Conservation (phyloP, 2,329 filamentous ascomycete species). For the Fusarium beomiforme region DNA sequence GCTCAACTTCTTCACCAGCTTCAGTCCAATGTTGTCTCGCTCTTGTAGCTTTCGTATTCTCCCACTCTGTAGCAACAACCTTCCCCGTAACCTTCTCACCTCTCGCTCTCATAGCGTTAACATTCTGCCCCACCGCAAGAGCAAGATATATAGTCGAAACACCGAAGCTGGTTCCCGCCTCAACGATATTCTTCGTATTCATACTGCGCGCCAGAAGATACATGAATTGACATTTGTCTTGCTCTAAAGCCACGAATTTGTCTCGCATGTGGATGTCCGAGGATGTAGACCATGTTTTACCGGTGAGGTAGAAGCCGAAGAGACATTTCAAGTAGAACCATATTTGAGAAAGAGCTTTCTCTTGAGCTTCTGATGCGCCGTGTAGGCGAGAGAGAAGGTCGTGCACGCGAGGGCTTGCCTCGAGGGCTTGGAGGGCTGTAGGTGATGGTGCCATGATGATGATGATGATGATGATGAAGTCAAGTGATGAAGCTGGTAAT, state of each 20-base stretch:
- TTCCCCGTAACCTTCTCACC: conserved; percentile 34
- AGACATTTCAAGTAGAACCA: conserved; percentile 42
- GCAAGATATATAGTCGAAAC: conserved; percentile 72
- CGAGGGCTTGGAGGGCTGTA: conserved; percentile 33
- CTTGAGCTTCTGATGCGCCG: conserved; percentile 40
- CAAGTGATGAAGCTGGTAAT: not conserved
- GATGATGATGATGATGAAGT: too few relatives aligned
- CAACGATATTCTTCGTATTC: conserved; percentile 64
- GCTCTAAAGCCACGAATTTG: conserved; percentile 69
- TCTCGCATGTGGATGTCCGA: conserved; percentile 58
- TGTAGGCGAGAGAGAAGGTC: conserved; percentile 42
- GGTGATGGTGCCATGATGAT: conserved; percentile 31
- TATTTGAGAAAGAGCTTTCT: conserved; percentile 39
- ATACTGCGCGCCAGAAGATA: conserved; percentile 63
- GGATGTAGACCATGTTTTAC: conserved; percentile 30
- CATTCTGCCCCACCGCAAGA: conserved; percentile 64
- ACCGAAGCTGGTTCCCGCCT: conserved; percentile 70
- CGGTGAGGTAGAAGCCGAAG: conserved; percentile 38
- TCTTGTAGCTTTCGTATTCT: conserved; percentile 60
- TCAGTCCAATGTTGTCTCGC: conserved; percentile 65
- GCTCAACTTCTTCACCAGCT: conserved; percentile 60
- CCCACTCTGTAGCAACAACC: conserved; percentile 71
- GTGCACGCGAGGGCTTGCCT: conserved; percentile 41
- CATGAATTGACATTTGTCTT: conserved; percentile 66
- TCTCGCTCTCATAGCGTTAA: conserved; percentile 23